Conservation (phyloP, 148 eudicot species). For the Amaranthus palmeri region DNA sequence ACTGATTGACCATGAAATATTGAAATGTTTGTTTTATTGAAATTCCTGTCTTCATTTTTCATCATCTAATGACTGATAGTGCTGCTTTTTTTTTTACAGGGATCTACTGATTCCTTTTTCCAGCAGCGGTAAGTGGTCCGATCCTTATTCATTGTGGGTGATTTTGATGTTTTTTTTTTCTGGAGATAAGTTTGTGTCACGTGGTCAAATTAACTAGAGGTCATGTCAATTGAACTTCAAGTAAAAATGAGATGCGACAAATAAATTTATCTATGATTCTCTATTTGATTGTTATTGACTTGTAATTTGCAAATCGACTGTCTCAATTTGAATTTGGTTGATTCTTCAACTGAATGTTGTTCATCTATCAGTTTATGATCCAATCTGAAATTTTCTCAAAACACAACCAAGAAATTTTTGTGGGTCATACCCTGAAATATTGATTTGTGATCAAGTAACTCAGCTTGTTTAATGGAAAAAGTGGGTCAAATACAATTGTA, state of each 20-base stretch:
- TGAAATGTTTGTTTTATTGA: not conserved
- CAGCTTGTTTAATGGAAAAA: too few relatives aligned
- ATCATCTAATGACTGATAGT: constrained; percentile 6
- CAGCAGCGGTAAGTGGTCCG: constrained; percentile 28
- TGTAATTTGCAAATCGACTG: not conserved
- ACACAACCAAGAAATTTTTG: too few relatives aligned
- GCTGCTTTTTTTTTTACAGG: constrained; percentile 21
- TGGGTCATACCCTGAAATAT: too few relatives aligned
- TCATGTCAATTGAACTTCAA: not conserved
- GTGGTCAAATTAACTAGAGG: not conserved
- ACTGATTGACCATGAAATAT: too few relatives aligned
- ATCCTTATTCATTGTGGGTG: not conserved
- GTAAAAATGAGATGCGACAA: not conserved
- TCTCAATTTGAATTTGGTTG: not conserved
- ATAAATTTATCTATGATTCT: not conserved
- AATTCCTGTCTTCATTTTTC: not conserved
- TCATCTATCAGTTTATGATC: too few relatives aligned
- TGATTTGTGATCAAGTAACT: too few relatives aligned
- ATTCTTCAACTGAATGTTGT: not conserved
- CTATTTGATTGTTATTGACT: not conserved
- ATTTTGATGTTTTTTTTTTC: not conserved
- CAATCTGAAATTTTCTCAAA: too few relatives aligned
- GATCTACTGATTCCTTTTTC: constrained; percentile 25
- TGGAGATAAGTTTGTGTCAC: not conserved
- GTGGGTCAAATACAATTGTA: too few relatives aligned